Evolutionary conservation across 352 stramenopile species (phyloP).

Genomic region (Globisporangium yorkense): DNA sequence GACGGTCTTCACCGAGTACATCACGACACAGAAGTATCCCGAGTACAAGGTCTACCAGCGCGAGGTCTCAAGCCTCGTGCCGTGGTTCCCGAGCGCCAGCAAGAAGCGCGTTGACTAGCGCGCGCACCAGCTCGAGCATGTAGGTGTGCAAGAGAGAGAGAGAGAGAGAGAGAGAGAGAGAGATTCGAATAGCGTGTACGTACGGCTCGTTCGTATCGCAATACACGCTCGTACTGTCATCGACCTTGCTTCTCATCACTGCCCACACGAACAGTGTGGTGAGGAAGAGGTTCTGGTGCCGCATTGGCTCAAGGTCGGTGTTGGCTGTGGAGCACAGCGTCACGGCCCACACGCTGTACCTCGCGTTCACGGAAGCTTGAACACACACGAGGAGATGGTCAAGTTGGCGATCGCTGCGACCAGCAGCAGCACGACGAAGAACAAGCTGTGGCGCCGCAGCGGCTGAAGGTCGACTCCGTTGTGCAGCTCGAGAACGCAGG

Average conservation of each 20-base stretch:
- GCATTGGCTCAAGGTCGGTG: too few relatives aligned
- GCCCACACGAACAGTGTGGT: too few relatives aligned
- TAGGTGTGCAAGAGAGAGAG: too few relatives aligned
- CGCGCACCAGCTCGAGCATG: background rate
- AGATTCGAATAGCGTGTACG: background rate
- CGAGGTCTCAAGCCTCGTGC: slow-evolving; percentile 54
- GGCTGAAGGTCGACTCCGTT: slow-evolving; percentile 8
- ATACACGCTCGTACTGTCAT: too few relatives aligned
- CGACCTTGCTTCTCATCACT: too few relatives aligned
- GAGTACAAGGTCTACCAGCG: slow-evolving; percentile 86
- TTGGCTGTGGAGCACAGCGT: too few relatives aligned
- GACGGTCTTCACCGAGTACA: slow-evolving; percentile 86
- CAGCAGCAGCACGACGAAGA: slow-evolving; percentile 9
- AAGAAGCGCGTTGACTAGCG: slow-evolving; percentile 7
- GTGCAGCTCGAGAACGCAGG: slow-evolving; percentile 10
- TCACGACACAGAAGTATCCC: slow-evolving; percentile 87
- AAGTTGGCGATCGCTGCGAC: slow-evolving; percentile 4
- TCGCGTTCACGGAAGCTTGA: background rate
- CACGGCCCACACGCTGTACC: background rate
- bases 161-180: background rate
- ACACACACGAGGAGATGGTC: background rate
- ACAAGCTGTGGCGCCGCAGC: slow-evolving; percentile 1
- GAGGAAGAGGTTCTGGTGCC: too few relatives aligned
- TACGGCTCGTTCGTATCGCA: too few relatives aligned
- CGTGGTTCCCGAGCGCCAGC: slow-evolving; percentile 34